Evolutionary conservation across 805 yeast species (phyloP).

Genomic region (Barnettozyma salicaria): DNA sequence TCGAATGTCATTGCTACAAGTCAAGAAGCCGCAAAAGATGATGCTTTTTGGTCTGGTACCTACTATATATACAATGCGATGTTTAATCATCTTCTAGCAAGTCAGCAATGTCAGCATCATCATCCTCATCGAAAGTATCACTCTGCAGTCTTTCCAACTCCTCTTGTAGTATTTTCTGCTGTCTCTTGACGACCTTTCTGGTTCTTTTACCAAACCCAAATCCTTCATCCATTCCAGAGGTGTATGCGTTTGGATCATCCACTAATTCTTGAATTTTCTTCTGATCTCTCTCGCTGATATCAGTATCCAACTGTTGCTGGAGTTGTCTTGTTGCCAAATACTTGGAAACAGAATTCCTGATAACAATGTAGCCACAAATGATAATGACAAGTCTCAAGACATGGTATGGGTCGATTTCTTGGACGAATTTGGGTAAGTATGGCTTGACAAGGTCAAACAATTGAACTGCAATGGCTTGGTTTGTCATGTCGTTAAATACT

Average conservation of each 20-base stretch:
- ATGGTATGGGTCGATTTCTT: constrained; percentile 40
- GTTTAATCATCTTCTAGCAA: constrained; percentile 44
- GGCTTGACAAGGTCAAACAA: constrained; percentile 6
- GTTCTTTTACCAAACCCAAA: constrained; percentile 84
- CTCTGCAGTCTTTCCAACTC: constrained; percentile 39
- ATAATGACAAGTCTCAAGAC: constrained; percentile 43
- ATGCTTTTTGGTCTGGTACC: not conserved
- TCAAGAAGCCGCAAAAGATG: not conserved
- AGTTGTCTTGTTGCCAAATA: constrained; percentile 54
- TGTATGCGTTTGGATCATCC: constrained; percentile 34
- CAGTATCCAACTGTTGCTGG: constrained; percentile 44
- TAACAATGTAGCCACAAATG: constrained; percentile 56
- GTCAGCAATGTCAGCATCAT: constrained; percentile 67
- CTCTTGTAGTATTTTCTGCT: constrained; percentile 49
- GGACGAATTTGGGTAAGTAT: constrained; percentile 24
- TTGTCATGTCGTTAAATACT: no score
- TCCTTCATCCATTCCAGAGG: constrained; percentile 33
- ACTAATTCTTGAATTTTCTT: constrained; percentile 28
- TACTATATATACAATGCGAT: not conserved
- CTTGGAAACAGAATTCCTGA: constrained; percentile 50
- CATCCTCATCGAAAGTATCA: constrained; percentile 41
- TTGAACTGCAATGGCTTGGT: no score
- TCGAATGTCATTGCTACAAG: not conserved
- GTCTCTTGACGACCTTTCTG: constrained; percentile 50
- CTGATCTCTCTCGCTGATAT: constrained; percentile 37